Conservation (phyloP, 1,139 yeast genomes). For the Nakaseomyces bracarensis region DNA sequence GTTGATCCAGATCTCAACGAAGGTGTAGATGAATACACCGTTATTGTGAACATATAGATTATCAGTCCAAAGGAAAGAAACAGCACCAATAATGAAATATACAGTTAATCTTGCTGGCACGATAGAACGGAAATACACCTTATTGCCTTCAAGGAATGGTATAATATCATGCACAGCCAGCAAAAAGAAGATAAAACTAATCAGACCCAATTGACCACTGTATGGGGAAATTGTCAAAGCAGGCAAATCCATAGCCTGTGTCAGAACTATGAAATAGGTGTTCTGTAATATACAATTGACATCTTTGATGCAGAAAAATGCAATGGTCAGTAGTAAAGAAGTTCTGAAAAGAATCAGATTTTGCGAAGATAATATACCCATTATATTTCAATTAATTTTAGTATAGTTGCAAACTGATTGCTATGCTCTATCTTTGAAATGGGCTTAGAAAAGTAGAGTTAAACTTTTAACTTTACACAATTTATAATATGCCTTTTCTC, state of each 20-base stretch:
- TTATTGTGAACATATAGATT: constrained; percentile 49
- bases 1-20: constrained; percentile 65
- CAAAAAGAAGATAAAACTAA: constrained; percentile 40
- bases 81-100: constrained; percentile 45
- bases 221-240: constrained; percentile 36
- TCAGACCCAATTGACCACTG: constrained; percentile 46
- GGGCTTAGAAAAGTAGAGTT: no score
- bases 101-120: constrained; percentile 59
- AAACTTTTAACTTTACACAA: background rate
- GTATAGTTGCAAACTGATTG: background rate
- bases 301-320: constrained; percentile 39
- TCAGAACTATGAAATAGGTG: constrained; percentile 44
- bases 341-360: constrained; percentile 44
- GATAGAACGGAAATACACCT: constrained; percentile 50
- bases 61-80: constrained; percentile 32
- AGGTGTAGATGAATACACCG: constrained; percentile 52
- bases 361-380: constrained; percentile 36
- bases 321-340: constrained; percentile 38
- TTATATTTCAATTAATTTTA: background rate
- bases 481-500: no score
- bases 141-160: constrained; percentile 50
- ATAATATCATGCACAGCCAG: constrained; percentile 47
- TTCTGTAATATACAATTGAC: constrained; percentile 39
- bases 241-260: constrained; percentile 32
- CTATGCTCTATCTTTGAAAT: no score